phyloP scores from a whole-genome alignment of 75 land plant genomes.

The Chamaecyparis obtusa region DNA sequence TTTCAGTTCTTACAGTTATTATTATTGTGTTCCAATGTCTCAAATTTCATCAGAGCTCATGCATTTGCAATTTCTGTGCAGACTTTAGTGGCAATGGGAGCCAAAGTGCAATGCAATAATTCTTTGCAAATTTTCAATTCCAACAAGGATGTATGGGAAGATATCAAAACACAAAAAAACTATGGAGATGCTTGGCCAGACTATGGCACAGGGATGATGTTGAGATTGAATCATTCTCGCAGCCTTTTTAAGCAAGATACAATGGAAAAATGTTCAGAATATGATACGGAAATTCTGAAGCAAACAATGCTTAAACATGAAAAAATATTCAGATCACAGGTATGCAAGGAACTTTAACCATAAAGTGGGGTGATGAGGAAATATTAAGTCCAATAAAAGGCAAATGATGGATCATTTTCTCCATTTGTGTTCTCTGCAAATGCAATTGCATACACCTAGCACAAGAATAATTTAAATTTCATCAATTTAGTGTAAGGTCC shows the following conservation, averaged over 20 bases:
- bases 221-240: conserved; percentile 28
- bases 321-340: conserved; percentile 65
- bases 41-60: neutral
- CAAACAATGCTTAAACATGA: conserved; percentile 76
- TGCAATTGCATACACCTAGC: neutral
- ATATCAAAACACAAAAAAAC: conserved; percentile 14
- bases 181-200: conserved; percentile 32
- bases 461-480: neutral
- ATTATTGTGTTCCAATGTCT: neutral
- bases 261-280: conserved; percentile 22
- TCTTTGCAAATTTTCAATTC: conserved; percentile 41
- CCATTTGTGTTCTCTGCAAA: neutral
- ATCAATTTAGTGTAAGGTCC: neutral
- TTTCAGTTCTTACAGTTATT: neutral
- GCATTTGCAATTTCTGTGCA: neutral
- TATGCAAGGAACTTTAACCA: conserved; percentile 4
- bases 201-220: conserved; percentile 29
- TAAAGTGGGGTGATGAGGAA: neutral
- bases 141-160: conserved; percentile 45
- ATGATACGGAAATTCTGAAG: conserved; percentile 53
- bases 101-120: conserved; percentile 50
- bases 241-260: conserved; percentile 27
- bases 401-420: neutral
- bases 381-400: neutral
- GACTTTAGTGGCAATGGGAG: conserved; percentile 46